These are phyloP conservation scores for Coleophoma eucalyptorum DNA, from an alignment of 2,329 filamentous ascomycete species.

Conservation along the genomic window DNA sequence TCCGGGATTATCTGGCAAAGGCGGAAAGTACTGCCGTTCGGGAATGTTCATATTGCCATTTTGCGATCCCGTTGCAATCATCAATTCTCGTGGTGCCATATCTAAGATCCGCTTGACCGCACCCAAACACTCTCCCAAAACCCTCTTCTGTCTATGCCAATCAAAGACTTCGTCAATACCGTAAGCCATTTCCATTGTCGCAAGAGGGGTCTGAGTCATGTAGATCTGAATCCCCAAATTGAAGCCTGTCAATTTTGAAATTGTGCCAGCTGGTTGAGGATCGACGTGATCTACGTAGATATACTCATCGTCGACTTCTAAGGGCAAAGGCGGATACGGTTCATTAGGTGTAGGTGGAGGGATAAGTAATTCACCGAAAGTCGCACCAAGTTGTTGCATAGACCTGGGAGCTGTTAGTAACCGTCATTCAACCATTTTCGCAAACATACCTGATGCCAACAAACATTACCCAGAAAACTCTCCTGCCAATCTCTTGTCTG, in stretches of 20 bases:
- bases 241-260: slow-evolving; percentile 76
- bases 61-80: slow-evolving; percentile 41
- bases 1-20: slow-evolving; percentile 34
- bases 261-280: slow-evolving; percentile 60
- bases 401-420: slow-evolving; percentile 43
- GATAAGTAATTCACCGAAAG: slow-evolving; percentile 68
- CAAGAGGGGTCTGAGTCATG: slow-evolving; percentile 72
- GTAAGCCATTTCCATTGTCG: slow-evolving; percentile 79
- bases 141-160: slow-evolving; percentile 72
- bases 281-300: slow-evolving; percentile 70
- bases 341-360: slow-evolving; percentile 72
- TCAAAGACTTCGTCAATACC: slow-evolving; percentile 72
- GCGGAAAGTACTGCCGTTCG: slow-evolving; percentile 48
- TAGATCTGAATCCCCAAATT: slow-evolving; percentile 77
- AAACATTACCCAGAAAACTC: slow-evolving; percentile 82
- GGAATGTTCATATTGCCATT: slow-evolving; percentile 32
- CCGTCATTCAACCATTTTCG: too few species aligned
- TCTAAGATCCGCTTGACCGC: slow-evolving; percentile 67
- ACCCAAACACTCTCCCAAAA: slow-evolving; percentile 67
- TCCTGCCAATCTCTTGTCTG: slow-evolving; percentile 68
- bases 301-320: slow-evolving; percentile 81
- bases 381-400: slow-evolving; percentile 72
- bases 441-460: slow-evolving; percentile 60
- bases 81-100: slow-evolving; percentile 65
- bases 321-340: slow-evolving; percentile 74